Percentiles rank a stretch among this genome's conserved stretches.
Evolutionary conservation across 2,329 filamentous ascomycete species (phyloP).

Genomic region (Phaeosphaeriaceae sp.): DNA sequence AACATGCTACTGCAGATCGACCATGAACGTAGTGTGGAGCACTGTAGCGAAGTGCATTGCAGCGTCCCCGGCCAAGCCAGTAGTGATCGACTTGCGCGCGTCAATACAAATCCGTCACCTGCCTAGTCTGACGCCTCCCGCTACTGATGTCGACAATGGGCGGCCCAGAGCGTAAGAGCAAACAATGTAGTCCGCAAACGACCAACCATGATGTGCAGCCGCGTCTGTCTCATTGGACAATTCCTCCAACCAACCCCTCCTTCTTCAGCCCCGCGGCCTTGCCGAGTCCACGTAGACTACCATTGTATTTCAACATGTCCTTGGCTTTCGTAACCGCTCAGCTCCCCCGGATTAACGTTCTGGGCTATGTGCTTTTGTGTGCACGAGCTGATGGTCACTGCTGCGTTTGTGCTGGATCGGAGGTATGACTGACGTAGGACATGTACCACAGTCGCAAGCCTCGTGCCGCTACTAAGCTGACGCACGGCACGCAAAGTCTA

Average conservation of each 20-base stretch:
- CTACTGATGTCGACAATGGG: constrained; percentile 31
- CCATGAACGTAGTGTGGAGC: constrained; percentile 15
- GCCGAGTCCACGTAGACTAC: constrained; percentile 10
- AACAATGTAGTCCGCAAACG: neutral
- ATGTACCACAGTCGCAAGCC: constrained; percentile 6
- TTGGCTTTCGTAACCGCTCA: constrained; percentile 15
- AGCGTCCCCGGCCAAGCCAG: constrained; percentile 24
- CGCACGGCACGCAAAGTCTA: constrained; percentile 13
- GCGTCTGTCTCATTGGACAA: constrained; percentile 23
- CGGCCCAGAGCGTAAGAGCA: constrained; percentile 15
- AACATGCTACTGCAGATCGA: constrained; percentile 30
- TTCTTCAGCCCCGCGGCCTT: constrained; percentile 21
- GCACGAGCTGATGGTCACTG: neutral
- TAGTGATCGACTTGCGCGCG: constrained; percentile 35
- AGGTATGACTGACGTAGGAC: constrained; percentile 4
- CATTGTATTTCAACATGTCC: constrained; percentile 15
- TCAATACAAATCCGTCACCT: constrained; percentile 30
- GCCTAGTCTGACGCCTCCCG: constrained; percentile 29
- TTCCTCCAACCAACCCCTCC: constrained; percentile 32
- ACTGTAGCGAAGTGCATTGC: constrained; percentile 24
- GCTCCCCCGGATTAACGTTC: neutral
- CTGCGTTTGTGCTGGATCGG: neutral
- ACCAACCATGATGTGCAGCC: constrained; percentile 9
- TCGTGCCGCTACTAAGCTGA: constrained; percentile 6
- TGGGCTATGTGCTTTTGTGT: neutral